These are phyloP conservation scores for Solanum rostratum DNA, from an alignment of 257 asterid species.

Conservation along the genomic window DNA sequence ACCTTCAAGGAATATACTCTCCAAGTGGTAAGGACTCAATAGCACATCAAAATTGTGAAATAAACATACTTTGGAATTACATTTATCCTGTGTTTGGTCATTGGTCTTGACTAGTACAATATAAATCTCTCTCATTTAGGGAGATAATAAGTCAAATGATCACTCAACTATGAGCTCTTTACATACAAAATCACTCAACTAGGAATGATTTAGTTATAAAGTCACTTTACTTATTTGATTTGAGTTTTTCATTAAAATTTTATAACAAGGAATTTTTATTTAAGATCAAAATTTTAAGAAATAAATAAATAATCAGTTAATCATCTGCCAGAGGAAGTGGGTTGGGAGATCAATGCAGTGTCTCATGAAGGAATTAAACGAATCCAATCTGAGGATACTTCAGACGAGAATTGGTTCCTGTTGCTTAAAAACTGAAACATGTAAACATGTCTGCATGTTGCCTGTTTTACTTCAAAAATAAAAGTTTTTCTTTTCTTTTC, in stretches of 20 bases:
- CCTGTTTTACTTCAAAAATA: background rate
- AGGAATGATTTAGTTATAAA: too few species aligned
- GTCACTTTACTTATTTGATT: too few species aligned
- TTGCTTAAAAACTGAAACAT: background rate
- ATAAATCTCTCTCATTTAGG: background rate
- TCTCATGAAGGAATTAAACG: background rate
- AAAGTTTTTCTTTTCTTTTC: background rate
- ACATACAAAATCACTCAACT: too few species aligned
- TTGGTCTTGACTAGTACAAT: background rate
- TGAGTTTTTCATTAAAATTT: too few species aligned
- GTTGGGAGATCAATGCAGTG: background rate
- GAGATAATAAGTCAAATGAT: too few species aligned
- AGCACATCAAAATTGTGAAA: background rate
- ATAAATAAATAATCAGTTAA: too few species aligned
- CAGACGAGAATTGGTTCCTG: background rate
- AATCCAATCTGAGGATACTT: background rate
- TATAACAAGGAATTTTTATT: too few species aligned
- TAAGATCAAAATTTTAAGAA: too few species aligned
- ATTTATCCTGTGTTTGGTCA: background rate
- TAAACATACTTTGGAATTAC: background rate
- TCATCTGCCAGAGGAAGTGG: background rate
- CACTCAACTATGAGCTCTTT: too few species aligned
- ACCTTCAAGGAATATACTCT: background rate
- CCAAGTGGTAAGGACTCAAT: background rate
- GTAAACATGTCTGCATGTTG: background rate